A percentile compares a stretch with the other conserved stretches of the same genome.
These are phyloP conservation scores for Candida pseudocylindracea DNA, from an alignment of 1,139 yeast genomes.

Conservation along the genomic window DNA sequence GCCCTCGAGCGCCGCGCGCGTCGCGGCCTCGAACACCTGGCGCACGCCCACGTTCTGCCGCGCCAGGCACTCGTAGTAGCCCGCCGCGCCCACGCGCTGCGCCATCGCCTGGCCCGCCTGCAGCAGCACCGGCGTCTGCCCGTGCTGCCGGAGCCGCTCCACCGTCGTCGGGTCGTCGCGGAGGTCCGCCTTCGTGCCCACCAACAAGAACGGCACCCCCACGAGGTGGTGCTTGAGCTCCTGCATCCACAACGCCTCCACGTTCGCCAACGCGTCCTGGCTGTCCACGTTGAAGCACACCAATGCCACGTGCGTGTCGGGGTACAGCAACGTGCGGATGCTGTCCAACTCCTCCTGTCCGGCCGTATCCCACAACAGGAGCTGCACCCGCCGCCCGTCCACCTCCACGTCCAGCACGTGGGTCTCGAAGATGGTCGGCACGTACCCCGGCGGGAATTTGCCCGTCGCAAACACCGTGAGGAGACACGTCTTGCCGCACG, in stretches of 20 bases:
- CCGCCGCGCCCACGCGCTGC: background rate
- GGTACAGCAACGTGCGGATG: constrained; percentile 62
- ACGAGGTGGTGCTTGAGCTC: constrained; percentile 75
- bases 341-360: constrained; percentile 88
- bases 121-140: background rate
- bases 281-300: constrained; percentile 59
- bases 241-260: constrained; percentile 68
- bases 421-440: constrained; percentile 84
- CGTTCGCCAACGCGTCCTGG: constrained; percentile 43
- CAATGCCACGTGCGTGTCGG: constrained; percentile 55
- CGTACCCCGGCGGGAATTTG: constrained; percentile 51
- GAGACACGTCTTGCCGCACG: constrained; percentile 83
- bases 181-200: constrained; percentile 64
- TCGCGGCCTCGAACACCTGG: constrained; percentile 1
- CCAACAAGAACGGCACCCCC: constrained; percentile 49
- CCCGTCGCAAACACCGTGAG: constrained; percentile 67
- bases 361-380: constrained; percentile 67
- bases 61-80: constrained; percentile 1
- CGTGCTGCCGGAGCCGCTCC: constrained; percentile 15
- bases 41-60: constrained; percentile 1
- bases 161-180: constrained; percentile 19
- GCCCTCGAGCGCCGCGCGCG: constrained; percentile 1
- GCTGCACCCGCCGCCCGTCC: background rate
- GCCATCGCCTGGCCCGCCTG: constrained; percentile 1
- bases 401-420: constrained; percentile 9